Evolutionary conservation across 2,329 filamentous ascomycete genomes (phyloP).

Genomic region (Ampelomyces quisqualis): DNA sequence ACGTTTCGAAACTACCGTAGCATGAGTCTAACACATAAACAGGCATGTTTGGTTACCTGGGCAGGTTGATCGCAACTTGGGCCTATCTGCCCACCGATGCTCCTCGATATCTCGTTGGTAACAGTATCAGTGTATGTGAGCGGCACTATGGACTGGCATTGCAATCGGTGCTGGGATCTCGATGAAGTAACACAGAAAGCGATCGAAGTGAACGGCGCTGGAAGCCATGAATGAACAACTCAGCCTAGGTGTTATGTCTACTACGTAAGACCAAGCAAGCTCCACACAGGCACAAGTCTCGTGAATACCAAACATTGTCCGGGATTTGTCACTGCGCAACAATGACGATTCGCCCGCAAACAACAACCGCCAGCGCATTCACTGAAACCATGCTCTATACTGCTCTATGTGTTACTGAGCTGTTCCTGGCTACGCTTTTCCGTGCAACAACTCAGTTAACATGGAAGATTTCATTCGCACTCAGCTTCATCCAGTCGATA

Average conservation of each 20-base stretch:
- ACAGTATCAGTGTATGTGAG: constrained; percentile 41
- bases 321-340: not conserved
- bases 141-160: constrained; percentile 7
- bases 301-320: too few species aligned
- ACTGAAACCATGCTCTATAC: not conserved
- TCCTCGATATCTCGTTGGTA: not conserved
- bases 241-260: not conserved
- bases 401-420: not conserved
- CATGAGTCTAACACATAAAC: not conserved
- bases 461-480: constrained; percentile 33
- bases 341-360: not conserved
- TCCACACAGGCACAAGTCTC: not conserved
- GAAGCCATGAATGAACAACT: constrained; percentile 40
- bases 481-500: constrained; percentile 28
- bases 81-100: not conserved
- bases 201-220: constrained; percentile 60
- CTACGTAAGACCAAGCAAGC: not conserved
- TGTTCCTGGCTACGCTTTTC: too few species aligned
- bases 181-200: constrained; percentile 56
- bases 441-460: not conserved
- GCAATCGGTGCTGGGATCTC: constrained; percentile 50
- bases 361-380: not conserved
- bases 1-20: not conserved
- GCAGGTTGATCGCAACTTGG: not conserved
- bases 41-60: not conserved